Base-by-base conservation (phyloP, 805 yeast genomes). In the Yarrowia sp. region DNA sequence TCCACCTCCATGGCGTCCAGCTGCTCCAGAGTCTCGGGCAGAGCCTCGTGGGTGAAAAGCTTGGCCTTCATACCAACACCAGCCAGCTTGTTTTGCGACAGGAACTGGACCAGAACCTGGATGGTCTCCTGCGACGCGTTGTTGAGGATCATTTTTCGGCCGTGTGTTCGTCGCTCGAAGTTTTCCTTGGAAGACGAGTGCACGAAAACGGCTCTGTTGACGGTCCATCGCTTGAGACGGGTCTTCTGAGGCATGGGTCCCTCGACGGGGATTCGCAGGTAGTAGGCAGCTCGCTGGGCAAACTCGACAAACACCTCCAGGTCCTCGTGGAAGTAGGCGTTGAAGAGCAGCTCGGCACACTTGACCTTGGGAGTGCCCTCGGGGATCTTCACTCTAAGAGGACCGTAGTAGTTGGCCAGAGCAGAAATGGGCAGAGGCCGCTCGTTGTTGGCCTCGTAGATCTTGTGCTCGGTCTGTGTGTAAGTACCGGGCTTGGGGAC, bases 111-210 rank as follows among this genome's bases (percentile, higher is more conserved):
- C 51, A 92, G 86, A 61, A 89, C 77, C 74, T 95, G 96, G 47
- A 95, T 79, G 4, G 89, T 87, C 72, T 90, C 96, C 1, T 92
- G 87, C 66, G 89, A 86, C 15, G 97, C 84, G 75, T 95, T 98
- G 81, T 84, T 92, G 33, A 91, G 89, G 69, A 81, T 82, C 69
- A 95, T 80, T 67, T 83, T 75, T 68, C 96, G 84, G 71, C 87
- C 85, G 75, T 85, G 89, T 1, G 98, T 95, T 57, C 84, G 82
- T 79, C 98, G 86, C 79, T 90, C 89, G 77, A 89, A 95, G 80
- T 93, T 95, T 79, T 93, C 96, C 78, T 95, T 95, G 9, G 95
- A 83, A 75, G 92, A 92, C 62, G 98, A 96, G 73, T 90, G 95
- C 18, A 89, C 97, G 75, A 95, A 95, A 1, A 98, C 98, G 3